Base-by-base conservation (phyloP, 257 asterid species). In the Euphrasia confusa region DNA sequence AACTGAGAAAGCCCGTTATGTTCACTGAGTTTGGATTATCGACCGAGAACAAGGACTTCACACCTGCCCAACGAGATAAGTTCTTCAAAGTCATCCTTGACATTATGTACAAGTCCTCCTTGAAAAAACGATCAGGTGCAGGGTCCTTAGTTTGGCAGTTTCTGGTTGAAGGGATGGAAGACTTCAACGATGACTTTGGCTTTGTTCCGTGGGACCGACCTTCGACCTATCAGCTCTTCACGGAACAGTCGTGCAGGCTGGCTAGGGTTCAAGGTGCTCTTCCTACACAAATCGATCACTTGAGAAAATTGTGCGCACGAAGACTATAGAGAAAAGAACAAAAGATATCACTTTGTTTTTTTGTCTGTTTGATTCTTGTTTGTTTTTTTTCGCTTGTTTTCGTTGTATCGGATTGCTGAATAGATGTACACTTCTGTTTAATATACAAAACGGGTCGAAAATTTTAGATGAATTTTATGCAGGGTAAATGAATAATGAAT, bases 61-160 rank as follows among this genome's bases (percentile, higher is more conserved):
- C 83, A 30, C 84, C 79, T 18, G 47, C 80, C 12, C 83, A 89
- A 60, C 74, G 97, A 1, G 97, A 93, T 21, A 74, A 69, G 62
- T 78, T 89, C 69, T 80, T 71, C 83, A 66, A 89, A 72, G 80
- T 85, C 7, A 84, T 89, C 54, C 95, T 86, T 4, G 92, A 89
- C 53, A 71, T 93, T 13, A 75, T 78, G 54, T 69, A 85, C 88
- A 93, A 85, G 60, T 89, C 99, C 3, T 88, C 97, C 35, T 72
- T 71, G 62, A 73, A 69, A 48, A 82, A 73, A 74, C 79, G 69
- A 62, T 79, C 97, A 0, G 99, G 97, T 0, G 95, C 90, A 7
- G 97, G 99, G 60, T 76, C 96, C 42, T 79, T 89, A 45, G 84
- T 85, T 37, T 89, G 99, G 99, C 99, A 93, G 75, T 93, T 93